These are phyloP conservation scores for Pterocarpus santalinus DNA, from an alignment of 306 rosid genomes.

Conservation along the genomic window DNA sequence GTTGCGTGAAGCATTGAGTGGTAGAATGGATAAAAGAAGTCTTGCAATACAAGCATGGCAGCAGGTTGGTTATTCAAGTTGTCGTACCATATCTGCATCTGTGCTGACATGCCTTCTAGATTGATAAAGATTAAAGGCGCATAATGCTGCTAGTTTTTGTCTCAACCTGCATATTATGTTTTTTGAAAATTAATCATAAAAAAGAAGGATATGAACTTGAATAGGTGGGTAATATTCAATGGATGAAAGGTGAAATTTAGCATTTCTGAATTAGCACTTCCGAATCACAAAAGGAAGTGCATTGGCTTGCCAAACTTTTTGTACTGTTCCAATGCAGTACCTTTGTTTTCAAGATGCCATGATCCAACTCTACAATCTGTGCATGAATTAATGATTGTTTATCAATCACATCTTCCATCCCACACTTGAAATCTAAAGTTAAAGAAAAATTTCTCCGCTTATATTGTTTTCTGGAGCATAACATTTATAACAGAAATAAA, in stretches of 20 bases:
- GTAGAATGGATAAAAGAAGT: slow-evolving; percentile 79
- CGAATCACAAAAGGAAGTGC: not conserved
- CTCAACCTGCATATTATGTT: slow-evolving; percentile 8
- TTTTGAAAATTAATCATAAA: not conserved
- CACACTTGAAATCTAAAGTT: not conserved
- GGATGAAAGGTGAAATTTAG: not conserved
- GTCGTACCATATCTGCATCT: slow-evolving; percentile 39
- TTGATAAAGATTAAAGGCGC: slow-evolving; percentile 12
- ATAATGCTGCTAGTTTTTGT: slow-evolving; percentile 17
- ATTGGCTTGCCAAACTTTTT: not conserved
- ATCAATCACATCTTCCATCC: not conserved
- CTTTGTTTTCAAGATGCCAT: no score
- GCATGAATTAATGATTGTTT: not conserved
- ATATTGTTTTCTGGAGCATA: not conserved
- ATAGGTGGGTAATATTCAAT: not conserved
- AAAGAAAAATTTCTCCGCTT: not conserved
- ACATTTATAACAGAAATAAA: no score
- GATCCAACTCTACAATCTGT: not conserved
- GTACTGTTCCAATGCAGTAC: not conserved
- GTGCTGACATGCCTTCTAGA: slow-evolving; percentile 32
- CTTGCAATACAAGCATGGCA: slow-evolving; percentile 92
- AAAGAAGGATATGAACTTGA: not conserved
- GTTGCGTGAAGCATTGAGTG: slow-evolving; percentile 81
- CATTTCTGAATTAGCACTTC: not conserved
- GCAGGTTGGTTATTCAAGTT: slow-evolving; percentile 67